Conservation (phyloP, 2,329 filamentous ascomycete species). For the Sarocladium strictum region DNA sequence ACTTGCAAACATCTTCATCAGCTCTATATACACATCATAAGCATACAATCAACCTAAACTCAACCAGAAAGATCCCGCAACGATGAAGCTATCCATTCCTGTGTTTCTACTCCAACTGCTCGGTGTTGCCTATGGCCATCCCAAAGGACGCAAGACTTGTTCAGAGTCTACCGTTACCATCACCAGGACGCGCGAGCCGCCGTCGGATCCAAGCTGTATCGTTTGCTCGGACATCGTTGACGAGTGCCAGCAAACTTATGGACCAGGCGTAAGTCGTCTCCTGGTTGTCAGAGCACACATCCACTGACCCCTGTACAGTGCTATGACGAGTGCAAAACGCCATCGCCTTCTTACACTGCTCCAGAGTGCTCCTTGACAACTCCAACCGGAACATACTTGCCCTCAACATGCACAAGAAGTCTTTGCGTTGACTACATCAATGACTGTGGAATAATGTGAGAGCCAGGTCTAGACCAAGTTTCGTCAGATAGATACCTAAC, state of each 20-base stretch:
- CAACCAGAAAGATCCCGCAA: not conserved
- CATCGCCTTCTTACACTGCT: not conserved
- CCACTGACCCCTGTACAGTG: not conserved
- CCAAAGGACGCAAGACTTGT: not conserved
- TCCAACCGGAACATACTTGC: not conserved
- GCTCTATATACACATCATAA: not conserved
- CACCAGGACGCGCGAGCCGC: not conserved
- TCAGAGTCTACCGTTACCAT: not conserved
- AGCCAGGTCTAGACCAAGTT: too few relatives aligned
- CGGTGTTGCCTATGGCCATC: not conserved
- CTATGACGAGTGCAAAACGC: not conserved
- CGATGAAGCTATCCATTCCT: not conserved
- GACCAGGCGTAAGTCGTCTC: not conserved
- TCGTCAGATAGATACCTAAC: too few relatives aligned
- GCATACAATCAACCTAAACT: not conserved
- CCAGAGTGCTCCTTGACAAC: not conserved
- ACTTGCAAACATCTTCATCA: not conserved
- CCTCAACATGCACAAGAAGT: not conserved
- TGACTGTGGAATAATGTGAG: too few relatives aligned
- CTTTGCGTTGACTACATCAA: slow-evolving; percentile 14
- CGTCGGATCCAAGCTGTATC: not conserved
- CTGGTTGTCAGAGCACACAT: too few relatives aligned
- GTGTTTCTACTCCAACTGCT: not conserved
- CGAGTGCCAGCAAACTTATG: not conserved
- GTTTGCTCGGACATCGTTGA: too few relatives aligned